Evolutionary conservation across 2,329 filamentous ascomycete species (phyloP), one percentile per base, ranked within the genome.

Genomic region (Aspergillus sp.): DNA sequence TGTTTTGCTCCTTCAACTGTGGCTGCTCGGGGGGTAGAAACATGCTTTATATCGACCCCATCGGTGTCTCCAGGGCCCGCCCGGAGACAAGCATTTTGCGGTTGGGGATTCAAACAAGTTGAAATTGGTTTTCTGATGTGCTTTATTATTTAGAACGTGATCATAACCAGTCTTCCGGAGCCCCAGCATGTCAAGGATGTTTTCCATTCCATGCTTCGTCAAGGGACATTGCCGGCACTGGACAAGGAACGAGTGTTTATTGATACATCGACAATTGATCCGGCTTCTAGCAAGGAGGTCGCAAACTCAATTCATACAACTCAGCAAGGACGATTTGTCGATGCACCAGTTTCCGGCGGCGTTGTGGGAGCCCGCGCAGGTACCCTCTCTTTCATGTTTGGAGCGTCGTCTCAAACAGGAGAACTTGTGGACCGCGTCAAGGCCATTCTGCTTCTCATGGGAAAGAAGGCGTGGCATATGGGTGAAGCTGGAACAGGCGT

Each of bases 241-340:
- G 77, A 79, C 41, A 82, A 82, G 51, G 79, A 88, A 57, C 87
- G 92, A 40, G 78, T 97, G 57, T 97, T 96, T 74, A 95, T 99
- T 70, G 95, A 99, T 75, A 93, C 90, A 75, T 98, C 93, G 3
- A 99, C 95, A 15, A 98, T 99, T 70, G 95, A 98, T 75, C 92
- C 93, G 0, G 86, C 87, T 33, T 91, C 92, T 2, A 97, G 93
- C 1, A 86, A 86, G 40, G 83, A 87, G 64, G 88, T 98, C 5
- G 91, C 92, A 21, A 81, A 86, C 60, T 82, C 83, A 23, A 87
- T 96, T 2, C 84, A 81, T 57, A 83, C 84, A 5, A 85, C 86
- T 1, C 81, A 84, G 1, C 84, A 89, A 70, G 90, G 90, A 53
- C 83, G 82, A 52, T 97, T 98, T 70, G 87, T 97, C 58, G 95